These are phyloP conservation scores for Spathaspora boniae DNA, from an alignment of 805 yeast species.

Conservation along the genomic window DNA sequence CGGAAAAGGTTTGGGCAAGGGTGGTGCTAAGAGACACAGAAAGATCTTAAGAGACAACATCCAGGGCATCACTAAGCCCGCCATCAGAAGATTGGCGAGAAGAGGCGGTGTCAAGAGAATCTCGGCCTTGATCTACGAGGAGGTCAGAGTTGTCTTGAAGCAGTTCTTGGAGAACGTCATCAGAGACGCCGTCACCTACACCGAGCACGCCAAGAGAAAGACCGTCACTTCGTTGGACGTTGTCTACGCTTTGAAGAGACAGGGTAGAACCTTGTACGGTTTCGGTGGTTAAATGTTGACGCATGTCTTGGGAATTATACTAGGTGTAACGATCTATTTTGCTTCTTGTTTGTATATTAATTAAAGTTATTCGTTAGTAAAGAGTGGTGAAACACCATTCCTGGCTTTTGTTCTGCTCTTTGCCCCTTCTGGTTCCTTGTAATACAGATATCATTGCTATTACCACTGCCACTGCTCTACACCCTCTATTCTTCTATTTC, in stretches of 20 bases:
- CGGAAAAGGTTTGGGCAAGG: constrained; percentile 99
- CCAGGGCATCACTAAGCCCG: constrained; percentile 99
- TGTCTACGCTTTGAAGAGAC: constrained; percentile 99
- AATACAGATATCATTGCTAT: too few relatives aligned
- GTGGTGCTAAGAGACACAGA: constrained; percentile 99
- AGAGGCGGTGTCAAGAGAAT: constrained; percentile 99
- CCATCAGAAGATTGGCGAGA: constrained; percentile 99
- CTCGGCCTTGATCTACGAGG: constrained; percentile 97
- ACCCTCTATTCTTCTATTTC: constrained; percentile 6
- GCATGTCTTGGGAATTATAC: constrained; percentile 5
- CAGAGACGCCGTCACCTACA: constrained; percentile 99
- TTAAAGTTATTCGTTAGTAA: too few relatives aligned
- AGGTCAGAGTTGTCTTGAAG: constrained; percentile 95
- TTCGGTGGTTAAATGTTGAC: constrained; percentile 84
- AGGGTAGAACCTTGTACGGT: constrained; percentile 99
- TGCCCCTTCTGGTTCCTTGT: too few relatives aligned
- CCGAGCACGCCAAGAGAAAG: constrained; percentile 99
- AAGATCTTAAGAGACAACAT: constrained; percentile 99
- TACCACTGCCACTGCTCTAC: too few relatives aligned
- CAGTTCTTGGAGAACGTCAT: constrained; percentile 95
- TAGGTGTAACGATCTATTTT: too few relatives aligned
- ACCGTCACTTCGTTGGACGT: constrained; percentile 98
- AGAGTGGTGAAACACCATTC: too few relatives aligned
- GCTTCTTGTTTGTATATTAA: too few relatives aligned
- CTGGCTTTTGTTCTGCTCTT: too few relatives aligned